Evolutionary conservation across 2,329 filamentous ascomycete species (phyloP).

Genomic region (Apiospora marii): DNA sequence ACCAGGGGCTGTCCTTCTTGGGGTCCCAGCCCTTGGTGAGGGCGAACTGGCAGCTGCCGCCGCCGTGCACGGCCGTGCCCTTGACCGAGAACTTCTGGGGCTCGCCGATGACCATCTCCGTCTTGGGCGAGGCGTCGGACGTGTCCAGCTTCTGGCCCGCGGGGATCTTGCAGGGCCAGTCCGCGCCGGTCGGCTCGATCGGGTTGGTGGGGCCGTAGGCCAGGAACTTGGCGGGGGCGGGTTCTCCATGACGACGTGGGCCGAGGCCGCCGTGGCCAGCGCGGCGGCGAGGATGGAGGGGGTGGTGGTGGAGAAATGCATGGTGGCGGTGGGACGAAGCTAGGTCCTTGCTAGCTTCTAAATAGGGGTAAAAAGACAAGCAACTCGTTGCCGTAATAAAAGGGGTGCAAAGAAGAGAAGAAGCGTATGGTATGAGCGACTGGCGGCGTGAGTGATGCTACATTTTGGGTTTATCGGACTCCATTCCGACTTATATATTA

Average conservation of each 20-base stretch:
- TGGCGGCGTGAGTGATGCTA: background rate
- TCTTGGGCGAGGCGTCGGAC: slow-evolving; percentile 44
- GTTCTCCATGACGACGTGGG: slow-evolving; percentile 69
- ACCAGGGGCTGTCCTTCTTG: slow-evolving; percentile 65
- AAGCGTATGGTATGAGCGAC: no score
- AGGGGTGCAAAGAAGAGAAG: background rate
- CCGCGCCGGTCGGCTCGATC: slow-evolving; percentile 57
- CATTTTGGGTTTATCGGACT: background rate
- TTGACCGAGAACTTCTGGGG: slow-evolving; percentile 59
- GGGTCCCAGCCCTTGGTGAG: slow-evolving; percentile 68
- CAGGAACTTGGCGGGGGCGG: slow-evolving; percentile 61
- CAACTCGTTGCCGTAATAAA: background rate
- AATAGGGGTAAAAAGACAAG: background rate
- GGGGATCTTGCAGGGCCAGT: slow-evolving; percentile 76
- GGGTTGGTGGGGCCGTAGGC: slow-evolving; percentile 62
- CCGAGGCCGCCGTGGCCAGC: slow-evolving; percentile 46
- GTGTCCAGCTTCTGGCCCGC: slow-evolving; percentile 43
- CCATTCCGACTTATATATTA: background rate
- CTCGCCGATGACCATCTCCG: slow-evolving; percentile 65
- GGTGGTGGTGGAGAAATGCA: background rate
- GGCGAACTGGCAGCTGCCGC: slow-evolving; percentile 78
- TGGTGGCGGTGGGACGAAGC: background rate
- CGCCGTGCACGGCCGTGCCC: slow-evolving; percentile 72
- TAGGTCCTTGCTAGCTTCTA: background rate
- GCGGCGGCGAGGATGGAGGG: slow-evolving; percentile 49